Evolutionary conservation across 2,329 filamentous ascomycete species (phyloP).

Genomic region (Aureobasidium sp.): DNA sequence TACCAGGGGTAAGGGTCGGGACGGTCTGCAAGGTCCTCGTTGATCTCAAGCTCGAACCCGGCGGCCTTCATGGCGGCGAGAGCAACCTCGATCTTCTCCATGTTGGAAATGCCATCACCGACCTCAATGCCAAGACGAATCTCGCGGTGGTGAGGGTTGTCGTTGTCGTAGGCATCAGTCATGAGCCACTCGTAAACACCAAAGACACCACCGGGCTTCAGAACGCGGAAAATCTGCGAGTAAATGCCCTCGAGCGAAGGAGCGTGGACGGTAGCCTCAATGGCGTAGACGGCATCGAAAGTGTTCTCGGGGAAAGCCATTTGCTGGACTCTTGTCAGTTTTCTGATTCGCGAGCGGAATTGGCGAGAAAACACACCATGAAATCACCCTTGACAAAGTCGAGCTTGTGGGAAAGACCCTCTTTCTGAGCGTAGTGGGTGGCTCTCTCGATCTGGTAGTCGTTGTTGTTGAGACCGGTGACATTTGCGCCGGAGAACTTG

Average conservation of each 20-base stretch:
- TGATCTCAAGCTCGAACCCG: constrained; percentile 74
- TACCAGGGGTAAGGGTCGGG: constrained; percentile 81
- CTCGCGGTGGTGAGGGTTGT: constrained; percentile 76
- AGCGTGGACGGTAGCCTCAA: constrained; percentile 94
- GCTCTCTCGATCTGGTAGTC: constrained; percentile 97
- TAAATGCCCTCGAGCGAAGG: constrained; percentile 88
- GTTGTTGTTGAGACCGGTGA: constrained; percentile 96
- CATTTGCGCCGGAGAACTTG: constrained; percentile 85
- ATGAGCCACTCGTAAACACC: constrained; percentile 99
- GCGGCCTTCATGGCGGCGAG: constrained; percentile 76
- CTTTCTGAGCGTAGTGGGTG: constrained; percentile 74
- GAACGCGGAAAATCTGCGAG: constrained; percentile 84
- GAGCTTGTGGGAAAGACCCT: constrained; percentile 72
- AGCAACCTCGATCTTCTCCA: constrained; percentile 81
- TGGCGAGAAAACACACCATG: constrained; percentile 52
- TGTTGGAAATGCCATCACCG: constrained; percentile 94
- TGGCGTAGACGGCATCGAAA: constrained; percentile 94
- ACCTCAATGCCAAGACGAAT: constrained; percentile 93
- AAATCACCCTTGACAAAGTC: constrained; percentile 93
- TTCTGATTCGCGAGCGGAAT: constrained; percentile 9
- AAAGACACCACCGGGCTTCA: constrained; percentile 93
- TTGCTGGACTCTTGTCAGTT: constrained; percentile 49
- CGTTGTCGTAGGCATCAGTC: constrained; percentile 90
- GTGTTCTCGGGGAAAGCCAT: constrained; percentile 89
- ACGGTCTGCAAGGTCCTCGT: constrained; percentile 80